Evolutionary conservation across 108 stramenopile species (phyloP), one percentile per base, ranked within the genome.

Genomic region (Skeletonema tropicum): DNA sequence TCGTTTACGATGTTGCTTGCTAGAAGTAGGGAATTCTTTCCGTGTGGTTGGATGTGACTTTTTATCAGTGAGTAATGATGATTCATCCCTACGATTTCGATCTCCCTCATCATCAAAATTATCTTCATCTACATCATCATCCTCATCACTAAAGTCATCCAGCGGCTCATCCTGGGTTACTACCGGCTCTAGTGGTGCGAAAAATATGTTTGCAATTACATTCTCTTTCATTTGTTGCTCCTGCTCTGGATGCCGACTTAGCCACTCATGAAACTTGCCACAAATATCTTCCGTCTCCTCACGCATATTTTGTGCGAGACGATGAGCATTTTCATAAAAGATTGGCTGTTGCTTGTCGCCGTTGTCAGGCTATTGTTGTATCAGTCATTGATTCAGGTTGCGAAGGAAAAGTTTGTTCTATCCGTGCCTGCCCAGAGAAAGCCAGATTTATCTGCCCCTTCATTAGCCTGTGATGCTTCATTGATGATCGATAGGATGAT

Each of bases 121-220:
- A 15, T 15, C 42, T 59, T 36, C 3, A 48, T 48, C 42, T 21
- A 0, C 42, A 45, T 32, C n/a, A 26, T 10, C n/a, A n/a, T n/a
- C 57, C 32, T 57, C 52, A 58, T 57, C 52, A 58, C 69, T 38
- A 3, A 57, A 59, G 11, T 70, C 13, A 33, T 57, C 52, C n/a
- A 70, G 36, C 32, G 23, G 17, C 11, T 46, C 41, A n/a, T 67
- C 57, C n/a, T 55, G 21, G 23, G 45, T 21, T 15, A 31, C 13
- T 12, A 39, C 68, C 23, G 39, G 64, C 33, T 75, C 78, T 5
- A 33, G 14, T 10, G 78, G 70, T 7, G 70, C 70, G 13, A 79
- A 59, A 65, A 79, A 79, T 36, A 79, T 79, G 33, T 79, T 71
- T 39, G 63, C 25, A 59, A 79, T 66, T n/a, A 72, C 66, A 72